phyloP scores from a whole-genome alignment of 1,139 yeast species.

The Groenewaldozyma sp. region DNA sequence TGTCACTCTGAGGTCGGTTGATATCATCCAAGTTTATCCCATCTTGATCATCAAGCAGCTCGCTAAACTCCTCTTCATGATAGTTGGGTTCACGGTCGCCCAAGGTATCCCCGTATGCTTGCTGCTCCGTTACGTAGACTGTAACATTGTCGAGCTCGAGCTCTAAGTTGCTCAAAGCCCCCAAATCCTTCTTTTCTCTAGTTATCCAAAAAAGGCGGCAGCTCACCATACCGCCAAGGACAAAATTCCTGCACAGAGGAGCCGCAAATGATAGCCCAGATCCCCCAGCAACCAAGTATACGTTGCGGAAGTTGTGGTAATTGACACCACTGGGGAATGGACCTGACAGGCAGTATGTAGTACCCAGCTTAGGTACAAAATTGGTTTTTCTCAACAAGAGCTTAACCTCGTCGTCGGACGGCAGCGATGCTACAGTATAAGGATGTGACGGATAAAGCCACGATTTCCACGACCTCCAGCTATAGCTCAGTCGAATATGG shows the following conservation, averaged over 20 bases:
- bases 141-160: conserved; percentile 23
- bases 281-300: conserved; percentile 70
- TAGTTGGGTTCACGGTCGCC: conserved; percentile 5
- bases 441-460: conserved; percentile 64
- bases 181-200: conserved; percentile 36
- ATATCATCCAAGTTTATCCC: conserved; percentile 24
- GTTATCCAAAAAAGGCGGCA: conserved; percentile 45
- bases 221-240: conserved; percentile 11
- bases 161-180: conserved; percentile 32
- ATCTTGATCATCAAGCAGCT: conserved; percentile 13
- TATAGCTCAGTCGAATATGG: conserved; percentile 37
- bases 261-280: conserved; percentile 75
- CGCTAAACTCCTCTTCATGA: conserved; percentile 5
- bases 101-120: conserved; percentile 9
- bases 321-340: conserved; percentile 28
- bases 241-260: conserved; percentile 33
- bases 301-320: conserved; percentile 40
- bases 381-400: conserved; percentile 37
- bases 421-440: conserved; percentile 64
- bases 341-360: conserved; percentile 25
- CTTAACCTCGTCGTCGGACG: conserved; percentile 38
- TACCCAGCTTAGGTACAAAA: conserved; percentile 18
- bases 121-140: conserved; percentile 28
- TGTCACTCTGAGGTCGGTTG: conserved; percentile 17
- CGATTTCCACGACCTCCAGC: conserved; percentile 23